These are phyloP conservation scores for Echeveria elegans DNA, from an alignment of 164 flowering plant species.

Conservation along the genomic window DNA sequence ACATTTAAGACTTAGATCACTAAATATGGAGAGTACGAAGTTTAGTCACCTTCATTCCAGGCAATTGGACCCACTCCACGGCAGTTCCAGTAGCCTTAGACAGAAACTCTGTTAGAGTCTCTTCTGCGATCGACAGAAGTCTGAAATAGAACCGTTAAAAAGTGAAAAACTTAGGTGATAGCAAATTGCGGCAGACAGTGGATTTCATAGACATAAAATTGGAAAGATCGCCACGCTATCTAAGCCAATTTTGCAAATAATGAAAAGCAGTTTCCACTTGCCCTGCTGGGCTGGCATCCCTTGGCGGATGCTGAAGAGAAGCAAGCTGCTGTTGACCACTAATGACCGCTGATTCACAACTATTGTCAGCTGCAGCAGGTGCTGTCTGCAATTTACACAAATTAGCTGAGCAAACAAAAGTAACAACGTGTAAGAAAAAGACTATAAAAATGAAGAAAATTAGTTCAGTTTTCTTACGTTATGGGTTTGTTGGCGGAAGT, in stretches of 20 bases:
- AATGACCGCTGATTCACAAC: constrained; percentile 94
- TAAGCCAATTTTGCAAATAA: constrained; percentile 12
- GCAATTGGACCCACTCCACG: constrained; percentile 98
- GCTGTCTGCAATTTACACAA: constrained; percentile 35
- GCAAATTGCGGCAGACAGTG: neutral
- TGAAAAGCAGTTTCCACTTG: constrained; percentile 25
- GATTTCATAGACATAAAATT: neutral
- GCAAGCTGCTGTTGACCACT: constrained; percentile 82
- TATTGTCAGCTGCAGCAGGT: constrained; percentile 71
- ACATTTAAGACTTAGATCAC: neutral
- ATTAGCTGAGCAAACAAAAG: neutral
- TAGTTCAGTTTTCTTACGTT: constrained; percentile 22
- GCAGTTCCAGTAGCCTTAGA: constrained; percentile 98
- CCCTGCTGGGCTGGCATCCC: constrained; percentile 99
- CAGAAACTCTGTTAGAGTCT: constrained; percentile 93
- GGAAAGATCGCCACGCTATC: neutral
- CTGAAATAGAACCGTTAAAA: constrained; percentile 27
- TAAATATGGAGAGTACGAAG: constrained; percentile 7
- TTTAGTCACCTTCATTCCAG: constrained; percentile 80
- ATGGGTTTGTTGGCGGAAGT: constrained; percentile 50
- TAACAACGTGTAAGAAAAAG: neutral
- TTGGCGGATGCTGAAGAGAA: constrained; percentile 88
- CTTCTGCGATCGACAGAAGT: constrained; percentile 93
- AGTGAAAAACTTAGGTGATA: constrained; percentile 9
- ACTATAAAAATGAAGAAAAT: neutral